Evolutionary conservation across 108 stramenopile species (phyloP), one percentile per base, ranked within the genome.

Genomic region (Fistulifera solaris): DNA sequence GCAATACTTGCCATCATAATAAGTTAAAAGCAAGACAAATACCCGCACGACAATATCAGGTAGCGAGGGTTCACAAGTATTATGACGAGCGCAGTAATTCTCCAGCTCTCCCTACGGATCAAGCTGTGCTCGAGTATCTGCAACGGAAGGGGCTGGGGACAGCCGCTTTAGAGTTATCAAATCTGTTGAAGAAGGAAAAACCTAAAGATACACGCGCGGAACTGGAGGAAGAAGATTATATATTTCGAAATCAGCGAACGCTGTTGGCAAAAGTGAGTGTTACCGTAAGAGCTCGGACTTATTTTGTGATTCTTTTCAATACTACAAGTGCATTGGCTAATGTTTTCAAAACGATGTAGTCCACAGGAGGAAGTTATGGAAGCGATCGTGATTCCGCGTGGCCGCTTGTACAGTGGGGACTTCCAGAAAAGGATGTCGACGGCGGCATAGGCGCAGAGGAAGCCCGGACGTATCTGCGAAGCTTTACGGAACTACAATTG

Each of bases 311-410:
- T 2, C 31, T 17, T 35, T 24, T 35, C 10, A 40, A 49, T 18
- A 38, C 63, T 35, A 21, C 22, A 1, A 28, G 48, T 16, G 40
- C 31, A 48, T 28, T 8, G 16, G 45, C 25, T 52, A 23, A 39
- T 52, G 23, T 1, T 61, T 21, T 45, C 44, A 26, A 54, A 7
- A 52, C 63, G 8, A 45, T 19, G 11, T 64, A 61, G 27, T 59
- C 77, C n/a, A 80, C 83, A 7, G 77, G 85, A 10, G 83, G 83
- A 18, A 83, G 84, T 14, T 78, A 66, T 45, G 89, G 89, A 40
- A 85, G 87, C 56, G 89, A 92, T 68, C 62, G 82, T 1, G 89
- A 92, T 63, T 66, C 80, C 2, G 85, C 83, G 21, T 75, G 77
- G 2, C 69, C 79, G 0, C 67, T 92, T 38, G 67, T 75, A 21